Percentiles rank a stretch among this genome's conserved stretches.
Conservation (phyloP, 768 basidiomycete genomes). For the Lactarius quietus region DNA sequence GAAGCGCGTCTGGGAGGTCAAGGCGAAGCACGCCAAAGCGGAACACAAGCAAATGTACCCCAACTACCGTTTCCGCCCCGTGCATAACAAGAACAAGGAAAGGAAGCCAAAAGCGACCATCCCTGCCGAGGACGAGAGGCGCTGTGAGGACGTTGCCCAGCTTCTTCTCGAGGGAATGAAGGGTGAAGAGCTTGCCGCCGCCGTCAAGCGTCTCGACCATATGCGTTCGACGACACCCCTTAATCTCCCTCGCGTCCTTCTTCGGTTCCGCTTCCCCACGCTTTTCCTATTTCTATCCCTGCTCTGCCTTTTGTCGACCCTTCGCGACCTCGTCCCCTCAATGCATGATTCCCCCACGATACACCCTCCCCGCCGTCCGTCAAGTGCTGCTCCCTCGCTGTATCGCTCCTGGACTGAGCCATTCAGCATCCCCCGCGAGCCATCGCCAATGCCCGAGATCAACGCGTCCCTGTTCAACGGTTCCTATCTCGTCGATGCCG, state of each 20-base stretch:
- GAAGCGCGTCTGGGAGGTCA: slow-evolving; percentile 67
- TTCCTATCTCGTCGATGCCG: slow-evolving; percentile 19
- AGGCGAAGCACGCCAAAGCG: slow-evolving; percentile 69
- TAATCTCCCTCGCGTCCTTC: slow-evolving; percentile 25
- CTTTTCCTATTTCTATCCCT: slow-evolving; percentile 24
- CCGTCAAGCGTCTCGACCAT: slow-evolving; percentile 25
- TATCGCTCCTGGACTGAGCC: slow-evolving; percentile 23
- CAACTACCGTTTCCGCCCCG: slow-evolving; percentile 50
- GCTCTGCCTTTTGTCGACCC: slow-evolving; percentile 21
- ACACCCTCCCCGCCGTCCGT: slow-evolving; percentile 27
- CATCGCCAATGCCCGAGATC: slow-evolving; percentile 26
- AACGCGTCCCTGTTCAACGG: slow-evolving; percentile 21
- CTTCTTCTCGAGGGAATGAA: slow-evolving; percentile 27
- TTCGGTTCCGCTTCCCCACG: slow-evolving; percentile 23
- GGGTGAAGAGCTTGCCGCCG: slow-evolving; percentile 27
- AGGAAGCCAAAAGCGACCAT: slow-evolving; percentile 28
- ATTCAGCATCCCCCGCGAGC: slow-evolving; percentile 16
- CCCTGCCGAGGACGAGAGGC: slow-evolving; percentile 26
- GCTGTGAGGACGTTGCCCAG: slow-evolving; percentile 26
- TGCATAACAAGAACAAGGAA: slow-evolving; percentile 46
- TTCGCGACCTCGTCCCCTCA: slow-evolving; percentile 19
- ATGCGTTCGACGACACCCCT: slow-evolving; percentile 24
- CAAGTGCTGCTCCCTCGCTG: slow-evolving; percentile 20
- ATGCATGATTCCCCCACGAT: slow-evolving; percentile 11
- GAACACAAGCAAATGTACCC: slow-evolving; percentile 68